Evolutionary conservation across 2,329 filamentous ascomycete species (phyloP).

Genomic region (Beauveria asiatica): DNA sequence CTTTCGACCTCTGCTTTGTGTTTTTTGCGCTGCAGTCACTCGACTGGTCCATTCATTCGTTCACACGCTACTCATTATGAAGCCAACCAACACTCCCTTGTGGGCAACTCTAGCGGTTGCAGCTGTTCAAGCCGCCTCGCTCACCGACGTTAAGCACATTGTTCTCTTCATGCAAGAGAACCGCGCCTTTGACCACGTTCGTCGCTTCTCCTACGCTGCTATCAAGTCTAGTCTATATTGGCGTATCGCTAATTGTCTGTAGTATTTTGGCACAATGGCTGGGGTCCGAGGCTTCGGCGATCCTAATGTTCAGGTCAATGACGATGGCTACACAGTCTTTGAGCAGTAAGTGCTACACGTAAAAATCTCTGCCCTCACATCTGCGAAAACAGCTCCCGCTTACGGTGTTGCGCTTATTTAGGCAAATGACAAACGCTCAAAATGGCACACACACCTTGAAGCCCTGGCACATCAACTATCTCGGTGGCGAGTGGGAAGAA

Average conservation of each 20-base stretch:
- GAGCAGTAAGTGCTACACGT: conserved; percentile 33
- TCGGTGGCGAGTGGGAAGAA: conserved; percentile 35
- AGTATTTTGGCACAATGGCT: conserved; percentile 48
- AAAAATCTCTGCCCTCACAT: neutral
- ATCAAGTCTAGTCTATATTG: neutral
- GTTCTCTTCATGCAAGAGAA: conserved; percentile 48
- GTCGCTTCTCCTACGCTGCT: neutral
- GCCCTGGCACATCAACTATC: conserved; percentile 42
- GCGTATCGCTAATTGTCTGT: neutral
- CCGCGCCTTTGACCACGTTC: conserved; percentile 24
- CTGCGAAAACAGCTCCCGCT: neutral
- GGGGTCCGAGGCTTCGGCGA: conserved; percentile 47
- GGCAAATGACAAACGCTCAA: conserved; percentile 30
- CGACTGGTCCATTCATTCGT: neutral
- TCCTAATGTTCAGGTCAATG: conserved; percentile 19
- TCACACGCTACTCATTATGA: neutral
- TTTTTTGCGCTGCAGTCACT: neutral
- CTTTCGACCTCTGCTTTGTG: neutral
- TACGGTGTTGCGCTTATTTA: neutral
- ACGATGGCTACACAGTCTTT: conserved; percentile 34
- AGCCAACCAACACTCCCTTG: neutral
- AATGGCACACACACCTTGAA: conserved; percentile 37
- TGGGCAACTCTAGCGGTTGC: conserved; percentile 8
- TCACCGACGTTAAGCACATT: conserved; percentile 46
- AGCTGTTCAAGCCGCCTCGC: conserved; percentile 26